A percentile compares a stretch with the other conserved stretches of the same genome.
Evolutionary conservation across 176 grass and related monocot species (phyloP).

Genomic region (Puya raimondii): DNA sequence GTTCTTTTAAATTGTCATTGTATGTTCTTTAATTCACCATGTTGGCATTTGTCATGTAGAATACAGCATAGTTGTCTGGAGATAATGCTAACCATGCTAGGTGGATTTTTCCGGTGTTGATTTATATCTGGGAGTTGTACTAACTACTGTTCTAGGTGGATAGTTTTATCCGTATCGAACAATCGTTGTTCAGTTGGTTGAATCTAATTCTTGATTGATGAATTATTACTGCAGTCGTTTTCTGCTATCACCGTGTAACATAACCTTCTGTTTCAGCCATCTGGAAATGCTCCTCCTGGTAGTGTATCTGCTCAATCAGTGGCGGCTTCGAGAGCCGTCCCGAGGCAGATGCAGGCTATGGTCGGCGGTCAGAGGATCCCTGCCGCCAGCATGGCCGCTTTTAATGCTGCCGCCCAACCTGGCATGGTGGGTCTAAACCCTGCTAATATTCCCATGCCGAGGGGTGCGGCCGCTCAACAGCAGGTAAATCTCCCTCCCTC

Average conservation of each 20-base stretch:
- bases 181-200: too few relatives aligned
- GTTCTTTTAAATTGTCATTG: background rate
- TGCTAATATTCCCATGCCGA: conserved; percentile 75
- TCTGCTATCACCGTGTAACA: background rate
- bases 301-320: conserved; percentile 35
- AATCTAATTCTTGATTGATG: background rate
- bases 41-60: background rate
- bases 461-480: conserved; percentile 57
- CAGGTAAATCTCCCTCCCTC: conserved; percentile 35
- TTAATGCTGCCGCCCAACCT: conserved; percentile 64
- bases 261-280: conserved; percentile 40
- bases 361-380: conserved; percentile 67
- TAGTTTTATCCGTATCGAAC: too few relatives aligned
- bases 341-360: conserved; percentile 69
- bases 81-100: background rate
- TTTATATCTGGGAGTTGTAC: background rate
- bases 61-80: background rate
- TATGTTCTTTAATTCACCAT: background rate
- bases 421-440: conserved; percentile 59
- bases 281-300: conserved; percentile 57
- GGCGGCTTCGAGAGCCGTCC: conserved; percentile 43
- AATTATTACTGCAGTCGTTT: background rate
- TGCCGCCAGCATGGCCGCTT: conserved; percentile 42
- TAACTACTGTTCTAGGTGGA: background rate
- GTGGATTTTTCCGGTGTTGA: background rate